Conservation (phyloP, 768 basidiomycete genomes). For the Rhizopogon vulgaris region DNA sequence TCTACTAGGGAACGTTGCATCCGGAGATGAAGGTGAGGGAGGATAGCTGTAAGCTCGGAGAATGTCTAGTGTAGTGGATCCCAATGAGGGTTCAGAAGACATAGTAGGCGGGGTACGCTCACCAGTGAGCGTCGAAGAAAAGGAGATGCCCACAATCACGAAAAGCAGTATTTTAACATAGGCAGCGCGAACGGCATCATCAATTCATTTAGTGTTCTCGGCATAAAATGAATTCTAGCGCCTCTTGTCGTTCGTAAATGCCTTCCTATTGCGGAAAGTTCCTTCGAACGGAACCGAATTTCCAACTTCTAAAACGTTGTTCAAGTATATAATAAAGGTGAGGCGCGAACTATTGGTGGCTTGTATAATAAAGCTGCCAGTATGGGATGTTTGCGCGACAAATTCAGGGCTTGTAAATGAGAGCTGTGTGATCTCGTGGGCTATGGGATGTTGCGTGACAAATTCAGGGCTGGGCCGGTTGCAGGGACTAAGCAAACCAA, state of each 20-base stretch:
- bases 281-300: slow-evolving; percentile 1
- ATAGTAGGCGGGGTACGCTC: background rate
- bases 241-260: slow-evolving; percentile 24
- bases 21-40: slow-evolving; percentile 1
- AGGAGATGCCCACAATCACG: background rate
- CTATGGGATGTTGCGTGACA: too few species aligned
- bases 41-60: slow-evolving; percentile 18
- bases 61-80: slow-evolving; percentile 25
- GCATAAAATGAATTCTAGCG: slow-evolving; percentile 10
- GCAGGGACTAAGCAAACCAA: too few species aligned
- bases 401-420: too few species aligned
- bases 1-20: background rate
- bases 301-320: too few species aligned
- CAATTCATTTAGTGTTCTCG: slow-evolving; percentile 7
- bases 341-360: too few species aligned
- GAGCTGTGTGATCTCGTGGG: too few species aligned
- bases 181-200: background rate
- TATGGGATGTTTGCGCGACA: too few species aligned
- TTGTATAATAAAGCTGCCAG: too few species aligned
- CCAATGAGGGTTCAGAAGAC: slow-evolving; percentile 14
- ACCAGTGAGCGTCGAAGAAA: slow-evolving; percentile 4
- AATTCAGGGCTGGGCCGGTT: too few species aligned
- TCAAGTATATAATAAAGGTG: too few species aligned
- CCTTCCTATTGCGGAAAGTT: slow-evolving; percentile 18
- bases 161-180: background rate